phyloP scores from a whole-genome alignment of 257 asterid genomes.

The Jaltomata sinuosa region DNA sequence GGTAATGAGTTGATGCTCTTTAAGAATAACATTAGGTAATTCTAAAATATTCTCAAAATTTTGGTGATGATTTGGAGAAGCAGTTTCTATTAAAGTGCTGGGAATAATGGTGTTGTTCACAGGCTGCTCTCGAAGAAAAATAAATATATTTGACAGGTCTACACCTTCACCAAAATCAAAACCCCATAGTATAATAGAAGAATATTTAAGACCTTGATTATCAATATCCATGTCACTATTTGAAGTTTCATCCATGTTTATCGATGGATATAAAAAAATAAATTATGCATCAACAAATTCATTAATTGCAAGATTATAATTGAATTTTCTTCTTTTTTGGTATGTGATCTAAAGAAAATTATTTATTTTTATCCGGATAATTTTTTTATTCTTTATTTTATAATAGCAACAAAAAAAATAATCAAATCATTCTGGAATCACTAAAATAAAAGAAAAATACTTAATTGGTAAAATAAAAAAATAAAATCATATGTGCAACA shows the following conservation, averaged over 20 bases:
- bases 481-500: not conserved
- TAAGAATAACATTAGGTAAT: not conserved
- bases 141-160: not conserved
- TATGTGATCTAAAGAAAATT: not conserved
- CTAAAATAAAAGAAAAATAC: not conserved
- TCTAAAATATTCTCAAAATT: not conserved
- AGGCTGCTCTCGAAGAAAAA: not conserved
- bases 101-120: not conserved
- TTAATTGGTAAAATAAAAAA: not conserved
- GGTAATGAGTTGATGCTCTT: not conserved
- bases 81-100: not conserved
- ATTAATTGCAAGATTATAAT: not conserved
- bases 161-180: not conserved
- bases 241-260: too few relatives aligned
- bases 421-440: not conserved
- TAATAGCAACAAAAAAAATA: too few relatives aligned
- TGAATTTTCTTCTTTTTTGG: not conserved
- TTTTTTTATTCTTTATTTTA: too few relatives aligned
- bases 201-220: not conserved
- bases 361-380: too few relatives aligned
- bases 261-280: not conserved
- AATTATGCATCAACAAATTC: too few relatives aligned
- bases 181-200: not conserved
- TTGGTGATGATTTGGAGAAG: not conserved
- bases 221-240: too few relatives aligned